Evolutionary conservation across 1,284 basidiomycete species (phyloP).

Genomic region (Singerocomus inundabilis): DNA sequence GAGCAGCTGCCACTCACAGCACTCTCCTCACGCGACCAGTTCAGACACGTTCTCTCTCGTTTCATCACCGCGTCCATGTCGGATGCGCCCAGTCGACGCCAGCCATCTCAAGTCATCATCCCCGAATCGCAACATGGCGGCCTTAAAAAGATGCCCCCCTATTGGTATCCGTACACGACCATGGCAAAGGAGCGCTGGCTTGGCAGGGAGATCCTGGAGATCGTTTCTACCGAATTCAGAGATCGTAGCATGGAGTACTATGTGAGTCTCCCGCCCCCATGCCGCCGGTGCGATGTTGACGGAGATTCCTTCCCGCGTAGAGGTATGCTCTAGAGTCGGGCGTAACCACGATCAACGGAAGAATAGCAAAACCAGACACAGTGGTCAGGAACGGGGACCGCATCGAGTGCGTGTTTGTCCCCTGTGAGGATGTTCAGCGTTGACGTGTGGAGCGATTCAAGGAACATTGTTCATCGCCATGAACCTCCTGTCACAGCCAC

Average conservation of each 20-base stretch:
- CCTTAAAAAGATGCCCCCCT: conserved; percentile 70
- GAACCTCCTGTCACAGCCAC: conserved; percentile 93
- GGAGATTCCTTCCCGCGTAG: conserved; percentile 38
- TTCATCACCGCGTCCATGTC: conserved; percentile 52
- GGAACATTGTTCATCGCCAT: conserved; percentile 93
- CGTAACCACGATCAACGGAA: conserved; percentile 91
- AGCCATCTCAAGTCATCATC: conserved; percentile 17
- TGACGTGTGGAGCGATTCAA: conserved; percentile 31
- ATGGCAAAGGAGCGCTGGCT: conserved; percentile 93
- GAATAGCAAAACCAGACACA: conserved; percentile 75
- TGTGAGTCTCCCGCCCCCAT: conserved; percentile 49
- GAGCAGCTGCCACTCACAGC: conserved; percentile 46
- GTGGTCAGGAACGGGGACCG: conserved; percentile 87
- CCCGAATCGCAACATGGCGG: conserved; percentile 35
- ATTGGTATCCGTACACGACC: conserved; percentile 85
- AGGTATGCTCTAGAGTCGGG: conserved; percentile 92
- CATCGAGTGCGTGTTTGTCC: conserved; percentile 67
- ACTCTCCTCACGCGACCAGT: conserved; percentile 49
- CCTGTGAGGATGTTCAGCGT: background rate
- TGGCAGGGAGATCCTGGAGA: conserved; percentile 79
- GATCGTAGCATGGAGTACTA: conserved; percentile 92
- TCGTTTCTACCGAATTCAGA: conserved; percentile 87
- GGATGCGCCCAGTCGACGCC: conserved; percentile 19
- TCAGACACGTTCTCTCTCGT: conserved; percentile 50
- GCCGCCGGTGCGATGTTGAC: background rate